These are phyloP conservation scores for Coemansia sp. DNA, from an alignment of 192 early-diverging fungal species.

Conservation along the genomic window DNA sequence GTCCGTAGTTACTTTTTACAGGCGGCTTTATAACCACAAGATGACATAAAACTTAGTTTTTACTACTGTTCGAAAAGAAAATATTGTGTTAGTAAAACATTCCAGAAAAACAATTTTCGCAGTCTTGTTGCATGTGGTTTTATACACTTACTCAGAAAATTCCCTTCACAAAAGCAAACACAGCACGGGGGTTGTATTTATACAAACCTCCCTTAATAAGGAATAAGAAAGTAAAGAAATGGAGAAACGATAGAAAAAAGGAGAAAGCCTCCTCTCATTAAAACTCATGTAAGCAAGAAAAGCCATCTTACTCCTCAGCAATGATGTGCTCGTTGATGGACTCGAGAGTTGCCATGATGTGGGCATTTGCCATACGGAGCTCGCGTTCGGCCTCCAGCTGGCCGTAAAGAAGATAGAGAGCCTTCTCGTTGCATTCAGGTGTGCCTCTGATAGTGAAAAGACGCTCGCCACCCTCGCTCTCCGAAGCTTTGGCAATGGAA, in stretches of 20 bases:
- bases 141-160: no score
- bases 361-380: constrained; percentile 61
- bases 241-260: constrained; percentile 3
- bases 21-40: no score
- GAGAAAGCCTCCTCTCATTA: not conserved
- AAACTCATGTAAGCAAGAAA: not conserved
- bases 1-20: no score
- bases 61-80: no score
- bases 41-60: no score
- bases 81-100: no score
- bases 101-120: no score
- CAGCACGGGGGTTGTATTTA: no score
- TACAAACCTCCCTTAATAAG: no score
- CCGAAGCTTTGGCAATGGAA: constrained; percentile 82
- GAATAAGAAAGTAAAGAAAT: not conserved
- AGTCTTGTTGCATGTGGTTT: no score
- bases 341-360: constrained; percentile 50
- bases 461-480: constrained; percentile 78
- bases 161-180: no score
- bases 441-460: constrained; percentile 91
- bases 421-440: constrained; percentile 84
- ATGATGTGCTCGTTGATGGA: constrained; percentile 51
- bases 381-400: constrained; percentile 88
- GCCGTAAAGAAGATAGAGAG: constrained; percentile 86
- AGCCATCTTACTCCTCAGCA: constrained; percentile 24